Percentiles rank a stretch among this genome's conserved stretches.
These are phyloP conservation scores for Saccharomycopsis sp. DNA, from an alignment of 805 yeast genomes.

Conservation along the genomic window DNA sequence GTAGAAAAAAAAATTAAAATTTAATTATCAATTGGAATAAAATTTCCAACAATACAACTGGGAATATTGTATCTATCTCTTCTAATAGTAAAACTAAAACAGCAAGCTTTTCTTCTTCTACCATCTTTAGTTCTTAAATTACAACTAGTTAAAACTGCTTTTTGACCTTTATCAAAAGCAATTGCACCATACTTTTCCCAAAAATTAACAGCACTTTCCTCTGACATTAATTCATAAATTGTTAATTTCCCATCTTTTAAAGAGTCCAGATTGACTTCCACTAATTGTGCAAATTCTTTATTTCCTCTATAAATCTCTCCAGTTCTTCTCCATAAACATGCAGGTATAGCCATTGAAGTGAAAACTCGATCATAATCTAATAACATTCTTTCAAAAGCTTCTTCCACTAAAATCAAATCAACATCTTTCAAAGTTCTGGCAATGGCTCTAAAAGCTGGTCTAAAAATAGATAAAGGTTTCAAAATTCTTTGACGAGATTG, in stretches of 20 bases:
- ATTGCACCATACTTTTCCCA: slow-evolving; percentile 97
- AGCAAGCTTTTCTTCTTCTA: slow-evolving; percentile 68
- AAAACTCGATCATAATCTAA: slow-evolving; percentile 90
- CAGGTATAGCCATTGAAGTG: slow-evolving; percentile 96
- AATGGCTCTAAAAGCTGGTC: slow-evolving; percentile 90
- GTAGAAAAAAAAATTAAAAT: too few relatives aligned
- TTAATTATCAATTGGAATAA: slow-evolving; percentile 71
- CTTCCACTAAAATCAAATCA: slow-evolving; percentile 86
- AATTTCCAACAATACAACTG: slow-evolving; percentile 91
- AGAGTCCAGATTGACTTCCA: slow-evolving; percentile 83
- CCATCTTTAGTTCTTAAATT: slow-evolving; percentile 78
- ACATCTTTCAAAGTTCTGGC: slow-evolving; percentile 85
- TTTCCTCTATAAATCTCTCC: slow-evolving; percentile 94
- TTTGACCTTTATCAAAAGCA: slow-evolving; percentile 92
- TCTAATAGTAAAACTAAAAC: slow-evolving; percentile 88
- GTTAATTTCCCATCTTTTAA: slow-evolving; percentile 86
- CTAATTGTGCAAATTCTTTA: slow-evolving; percentile 89
- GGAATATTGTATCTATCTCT: slow-evolving; percentile 92
- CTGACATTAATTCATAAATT: slow-evolving; percentile 88
- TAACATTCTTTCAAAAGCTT: slow-evolving; percentile 86
- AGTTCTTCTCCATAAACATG: slow-evolving; percentile 93
- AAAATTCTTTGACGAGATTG: slow-evolving; percentile 76
- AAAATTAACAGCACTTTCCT: slow-evolving; percentile 90
- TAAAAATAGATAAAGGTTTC: slow-evolving; percentile 72
- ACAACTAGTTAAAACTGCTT: slow-evolving; percentile 90